A percentile compares a stretch with the other conserved stretches of the same genome.
Conservation (phyloP, 179 eudicot species). For the Beta lomatogona region DNA sequence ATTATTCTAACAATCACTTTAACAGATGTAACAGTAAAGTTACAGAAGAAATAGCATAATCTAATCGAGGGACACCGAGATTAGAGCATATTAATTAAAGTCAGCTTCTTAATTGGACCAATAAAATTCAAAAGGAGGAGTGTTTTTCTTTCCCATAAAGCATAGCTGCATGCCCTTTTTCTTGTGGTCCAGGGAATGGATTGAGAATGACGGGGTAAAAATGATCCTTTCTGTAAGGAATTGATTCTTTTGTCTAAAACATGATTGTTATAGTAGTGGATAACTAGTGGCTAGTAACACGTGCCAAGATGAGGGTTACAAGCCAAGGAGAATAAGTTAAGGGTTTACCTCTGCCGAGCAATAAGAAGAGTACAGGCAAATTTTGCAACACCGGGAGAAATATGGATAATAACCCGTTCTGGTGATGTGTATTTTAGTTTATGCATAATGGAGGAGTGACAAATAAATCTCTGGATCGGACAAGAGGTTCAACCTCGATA, state of each 20-base stretch:
- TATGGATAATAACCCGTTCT: no score
- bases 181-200: constrained; percentile 24
- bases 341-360: background rate
- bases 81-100: constrained; percentile 30
- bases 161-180: constrained; percentile 19
- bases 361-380: no score
- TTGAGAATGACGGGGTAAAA: constrained; percentile 29
- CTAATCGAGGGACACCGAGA: constrained; percentile 16
- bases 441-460: no score
- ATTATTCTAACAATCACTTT: constrained; percentile 17
- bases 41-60: constrained; percentile 19
- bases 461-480: no score
- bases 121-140: constrained; percentile 16
- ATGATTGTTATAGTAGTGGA: constrained; percentile 13
- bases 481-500: no score
- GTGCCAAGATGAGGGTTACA: background rate
- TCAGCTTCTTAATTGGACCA: constrained; percentile 19
- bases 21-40: constrained; percentile 7
- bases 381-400: no score
- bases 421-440: no score
- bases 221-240: constrained; percentile 16
- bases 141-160: constrained; percentile 29
- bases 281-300: constrained; percentile 14
- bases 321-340: background rate
- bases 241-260: constrained; percentile 28